Evolutionary conservation across 2,329 filamentous ascomycete genomes (phyloP), one percentile per base, ranked within the genome.

Genomic region (Trichophyton verrucosum): DNA sequence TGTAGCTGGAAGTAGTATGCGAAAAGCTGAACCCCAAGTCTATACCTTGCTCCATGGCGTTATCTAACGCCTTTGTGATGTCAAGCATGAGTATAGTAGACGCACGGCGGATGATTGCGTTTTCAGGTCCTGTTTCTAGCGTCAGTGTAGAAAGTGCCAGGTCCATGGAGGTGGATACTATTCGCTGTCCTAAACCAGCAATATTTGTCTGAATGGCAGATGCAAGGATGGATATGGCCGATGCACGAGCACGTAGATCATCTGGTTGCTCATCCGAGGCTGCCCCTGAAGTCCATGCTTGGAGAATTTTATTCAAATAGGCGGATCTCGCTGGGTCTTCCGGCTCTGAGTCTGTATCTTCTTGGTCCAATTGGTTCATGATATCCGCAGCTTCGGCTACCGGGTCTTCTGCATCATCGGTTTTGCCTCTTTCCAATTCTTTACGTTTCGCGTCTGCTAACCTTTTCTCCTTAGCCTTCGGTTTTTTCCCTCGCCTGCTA

Each of bases 181-280:
- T 67, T 2, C 65, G 63, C 3, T 70, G 64, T 0, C 74, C 75
- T 3, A 77, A 65, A 1, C 73, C 75, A 13, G 67, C 61, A 53
- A 76, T 67, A 60, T 76, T 76, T 5, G 71, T 74, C 55, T 74
- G 69, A 1, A 76, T 68, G 0, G 74, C 74, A 1, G 72, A 73
- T 3, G 73, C 74, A 3, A 77, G 69, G 33, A 77, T 73, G 1
- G 75, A 77, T 2, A 77, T 66, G 13, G 75, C 75, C 1, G 75
- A 77, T n/a, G 75, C 69, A 3, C 75, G 71, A 1, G 72, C 66
- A 11, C 75, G 75, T 1, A 77, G 68, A 60, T 77, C 75, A 59
- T 77, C 75, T n/a, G 74, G 74, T 24, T 74, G 70, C 22, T 69
- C 66, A 57, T 76, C 74, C 7, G 68, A 64, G 0, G 68, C 62